These are phyloP conservation scores for Saccharomyces hybrid DNA, from an alignment of 1,139 yeast species.

Conservation along the genomic window DNA sequence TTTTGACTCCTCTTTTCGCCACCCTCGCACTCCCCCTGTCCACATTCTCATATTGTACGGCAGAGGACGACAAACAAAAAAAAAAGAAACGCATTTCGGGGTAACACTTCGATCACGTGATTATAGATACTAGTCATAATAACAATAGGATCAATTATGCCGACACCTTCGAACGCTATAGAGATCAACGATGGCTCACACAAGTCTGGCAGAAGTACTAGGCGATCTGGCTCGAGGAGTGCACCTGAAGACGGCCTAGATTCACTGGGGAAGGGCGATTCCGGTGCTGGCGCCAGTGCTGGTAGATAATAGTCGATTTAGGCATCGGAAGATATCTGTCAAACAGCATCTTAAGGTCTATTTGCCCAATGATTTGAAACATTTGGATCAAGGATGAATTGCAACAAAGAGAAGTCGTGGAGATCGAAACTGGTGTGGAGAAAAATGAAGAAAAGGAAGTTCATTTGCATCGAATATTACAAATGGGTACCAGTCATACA, in stretches of 20 bases:
- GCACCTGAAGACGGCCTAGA: background rate
- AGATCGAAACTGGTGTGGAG: conserved; percentile 95
- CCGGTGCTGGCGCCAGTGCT: conserved; percentile 5
- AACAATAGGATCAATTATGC: background rate
- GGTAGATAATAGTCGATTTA: conserved; percentile 46
- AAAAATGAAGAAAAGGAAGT: conserved; percentile 96
- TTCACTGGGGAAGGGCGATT: background rate
- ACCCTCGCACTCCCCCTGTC: background rate
- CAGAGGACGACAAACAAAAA: background rate
- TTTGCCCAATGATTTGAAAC: conserved; percentile 72
- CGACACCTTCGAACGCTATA: background rate
- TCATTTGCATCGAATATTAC: conserved; percentile 76
- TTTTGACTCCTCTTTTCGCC: conserved; percentile 1
- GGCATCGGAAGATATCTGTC: conserved; percentile 86
- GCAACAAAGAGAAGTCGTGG: conserved; percentile 74
- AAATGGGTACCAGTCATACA: conserved; percentile 29
- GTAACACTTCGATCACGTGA: background rate
- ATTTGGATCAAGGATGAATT: conserved; percentile 62
- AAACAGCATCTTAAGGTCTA: conserved; percentile 80
- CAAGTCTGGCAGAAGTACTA: background rate
- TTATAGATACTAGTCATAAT: background rate
- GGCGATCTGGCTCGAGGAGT: background rate
- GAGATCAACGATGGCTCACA: background rate
- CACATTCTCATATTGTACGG: background rate
- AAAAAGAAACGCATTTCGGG: background rate